Evolutionary conservation across 306 rosid genomes (phyloP), one percentile per base, ranked within the genome.

Genomic region (Morella rubra): DNA sequence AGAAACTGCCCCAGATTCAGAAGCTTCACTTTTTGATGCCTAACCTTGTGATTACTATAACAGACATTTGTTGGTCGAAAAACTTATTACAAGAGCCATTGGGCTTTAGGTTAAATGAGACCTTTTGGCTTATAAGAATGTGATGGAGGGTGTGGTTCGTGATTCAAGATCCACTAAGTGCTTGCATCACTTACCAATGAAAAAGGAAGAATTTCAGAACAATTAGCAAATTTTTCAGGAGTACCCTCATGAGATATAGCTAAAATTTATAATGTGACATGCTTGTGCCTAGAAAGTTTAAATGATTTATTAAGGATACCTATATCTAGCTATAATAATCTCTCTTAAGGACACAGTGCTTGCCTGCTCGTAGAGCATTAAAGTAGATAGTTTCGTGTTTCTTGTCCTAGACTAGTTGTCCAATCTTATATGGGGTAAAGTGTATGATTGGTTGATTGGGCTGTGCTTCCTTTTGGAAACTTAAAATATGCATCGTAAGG

Each of bases 1-100:
- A 51, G 11, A 24, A 44, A 77, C 62, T 78, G 37, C 54, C 58
- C 53, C 56, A 64, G 50, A 37, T 74, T 12, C 49, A 72, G 83
- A 55, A 60, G 76, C 62, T 68, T 64, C 68, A 24, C 52, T 52
- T 54, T 27, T 19, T 69, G 74, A 76, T 73, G 76, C 64, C 19
- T 44, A 52, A 74, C 8, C 19, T 67, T 50, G 14, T 69, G n/a
- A 61, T 61, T 61, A 61, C 44, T 61, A 4, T 41, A 10, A 22
- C 24, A 13, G 13, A 32, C 24, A 60, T 0, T 20, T 24, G 15
- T 0, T 9, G 37, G 0, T 9, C 10, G 0, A 24, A 59, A 0
- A 5, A 14, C n/a, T 27, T 24, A 10, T 13, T 7, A 60, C 67
- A 27, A 60, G 41, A 61, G 8, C 41, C 67, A 32, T 1, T 24